Conservation (phyloP, 2,329 filamentous ascomycete genomes). For the Ascochyta clinopodiicola region DNA sequence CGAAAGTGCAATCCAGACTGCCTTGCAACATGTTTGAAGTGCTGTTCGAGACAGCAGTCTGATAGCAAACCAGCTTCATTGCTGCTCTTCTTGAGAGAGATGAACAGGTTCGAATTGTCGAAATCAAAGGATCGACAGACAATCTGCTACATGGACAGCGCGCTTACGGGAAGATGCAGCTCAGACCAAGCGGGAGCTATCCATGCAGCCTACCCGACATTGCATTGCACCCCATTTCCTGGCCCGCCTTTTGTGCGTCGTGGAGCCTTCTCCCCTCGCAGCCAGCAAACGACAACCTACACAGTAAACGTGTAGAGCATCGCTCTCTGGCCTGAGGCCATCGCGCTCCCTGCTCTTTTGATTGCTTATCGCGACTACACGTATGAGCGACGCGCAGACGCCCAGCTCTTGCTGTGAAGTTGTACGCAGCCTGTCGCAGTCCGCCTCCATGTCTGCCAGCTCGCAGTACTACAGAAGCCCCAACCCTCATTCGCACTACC, state of each 20-base stretch:
- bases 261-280: constrained; percentile 27
- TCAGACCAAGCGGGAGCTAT: constrained; percentile 28
- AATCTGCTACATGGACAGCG: constrained; percentile 3
- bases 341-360: constrained; percentile 26
- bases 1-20: constrained; percentile 14
- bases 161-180: constrained; percentile 33
- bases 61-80: background rate
- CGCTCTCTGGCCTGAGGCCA: constrained; percentile 30
- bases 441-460: constrained; percentile 37
- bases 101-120: constrained; percentile 2
- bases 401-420: constrained; percentile 27
- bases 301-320: constrained; percentile 19
- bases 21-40: constrained; percentile 2
- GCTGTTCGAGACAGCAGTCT: background rate
- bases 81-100: background rate
- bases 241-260: constrained; percentile 29
- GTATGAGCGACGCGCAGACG: constrained; percentile 29
- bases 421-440: constrained; percentile 34
- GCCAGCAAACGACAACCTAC: constrained; percentile 24
- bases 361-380: constrained; percentile 23
- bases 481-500: constrained; percentile 38
- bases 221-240: constrained; percentile 27
- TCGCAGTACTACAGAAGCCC: constrained; percentile 41
- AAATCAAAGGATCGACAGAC: constrained; percentile 12
- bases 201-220: constrained; percentile 22